Base-by-base conservation (phyloP, 202 grass and related monocot species). In the Sporobolus alterniflorus region DNA sequence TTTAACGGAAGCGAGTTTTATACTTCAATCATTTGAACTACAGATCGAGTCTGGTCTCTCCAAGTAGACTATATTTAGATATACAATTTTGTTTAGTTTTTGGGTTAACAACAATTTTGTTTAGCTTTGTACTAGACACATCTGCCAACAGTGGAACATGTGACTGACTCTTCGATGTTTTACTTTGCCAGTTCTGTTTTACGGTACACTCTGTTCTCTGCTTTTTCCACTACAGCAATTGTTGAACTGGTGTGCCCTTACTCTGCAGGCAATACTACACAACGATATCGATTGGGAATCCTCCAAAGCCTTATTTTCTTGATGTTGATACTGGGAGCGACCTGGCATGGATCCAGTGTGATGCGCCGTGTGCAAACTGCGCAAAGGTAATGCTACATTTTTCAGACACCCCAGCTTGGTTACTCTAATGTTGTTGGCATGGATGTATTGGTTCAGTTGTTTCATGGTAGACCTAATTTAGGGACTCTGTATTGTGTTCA, bases 261-360 rank as follows among this genome's bases (percentile, higher is more conserved):
- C 67, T 73, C 64, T 86, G 80, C 96, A 99, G 96, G 85, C 83
- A 80, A 31, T 96, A 99, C 39, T 99, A 91, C 68, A 99, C 96
- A 15, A 79, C 91, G 15, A 41, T 99, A 63, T 84, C 83, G 42
- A 85, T 99, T 46, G 96, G 96, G 32, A 99, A 85, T 56, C 89
- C 96, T 69, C 83, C 93, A 3, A 92, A 81, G 60, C 83, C 89
- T 80, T 96, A 94, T 74, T 99, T 89, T 54, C 87, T 99, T 49
- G 91, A 96, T 65, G 71, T 99, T 28, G 96, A 99, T 74, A 96
- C 91, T 5, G 91, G 89, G 65, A 99, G 91, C 26, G 89, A 90
- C 51, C 52, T 92, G n/a, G 91, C 93, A 73, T 99, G 96, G 96
- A 91, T 99, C 42, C 93, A 92, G 36, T 99, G 93, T 32, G 96